Evolutionary conservation across 768 basidiomycete species (phyloP).

Genomic region (Harrya chromipes): DNA sequence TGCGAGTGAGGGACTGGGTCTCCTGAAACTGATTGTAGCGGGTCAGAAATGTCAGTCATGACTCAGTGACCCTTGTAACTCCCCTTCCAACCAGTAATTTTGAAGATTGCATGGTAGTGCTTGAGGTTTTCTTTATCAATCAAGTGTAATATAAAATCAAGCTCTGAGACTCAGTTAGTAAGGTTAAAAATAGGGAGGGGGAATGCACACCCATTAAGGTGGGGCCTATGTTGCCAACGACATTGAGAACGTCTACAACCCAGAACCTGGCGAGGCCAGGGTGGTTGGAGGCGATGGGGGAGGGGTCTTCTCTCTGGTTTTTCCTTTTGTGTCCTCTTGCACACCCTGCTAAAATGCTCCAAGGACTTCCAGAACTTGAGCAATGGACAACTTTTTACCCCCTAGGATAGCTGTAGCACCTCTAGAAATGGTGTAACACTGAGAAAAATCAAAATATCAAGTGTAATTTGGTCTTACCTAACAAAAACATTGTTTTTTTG

Average conservation of each 20-base stretch:
- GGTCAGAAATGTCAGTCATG: not conserved
- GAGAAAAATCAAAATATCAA: not conserved
- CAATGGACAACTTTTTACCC: not conserved
- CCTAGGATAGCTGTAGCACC: not conserved
- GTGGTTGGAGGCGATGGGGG: not conserved
- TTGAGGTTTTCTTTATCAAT: no score
- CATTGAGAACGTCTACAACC: not conserved
- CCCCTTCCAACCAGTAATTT: not conserved
- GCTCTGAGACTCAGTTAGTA: no score
- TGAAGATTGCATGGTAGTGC: not conserved
- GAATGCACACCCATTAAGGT: not conserved
- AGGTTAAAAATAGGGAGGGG: no score
- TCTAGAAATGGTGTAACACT: not conserved
- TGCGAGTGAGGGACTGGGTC: not conserved
- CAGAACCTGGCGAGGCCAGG: not conserved
- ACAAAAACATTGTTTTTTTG: not conserved
- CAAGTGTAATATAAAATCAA: no score
- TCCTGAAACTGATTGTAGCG: not conserved
- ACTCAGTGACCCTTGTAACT: not conserved
- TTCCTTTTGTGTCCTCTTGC: not conserved
- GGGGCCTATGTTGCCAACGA: not conserved
- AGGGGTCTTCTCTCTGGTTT: not conserved
- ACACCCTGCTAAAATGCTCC: not conserved
- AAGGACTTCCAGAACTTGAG: not conserved
- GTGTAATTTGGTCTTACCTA: not conserved